Conservation (phyloP, 352 stramenopile genomes). For the Pythium coloratum region DNA sequence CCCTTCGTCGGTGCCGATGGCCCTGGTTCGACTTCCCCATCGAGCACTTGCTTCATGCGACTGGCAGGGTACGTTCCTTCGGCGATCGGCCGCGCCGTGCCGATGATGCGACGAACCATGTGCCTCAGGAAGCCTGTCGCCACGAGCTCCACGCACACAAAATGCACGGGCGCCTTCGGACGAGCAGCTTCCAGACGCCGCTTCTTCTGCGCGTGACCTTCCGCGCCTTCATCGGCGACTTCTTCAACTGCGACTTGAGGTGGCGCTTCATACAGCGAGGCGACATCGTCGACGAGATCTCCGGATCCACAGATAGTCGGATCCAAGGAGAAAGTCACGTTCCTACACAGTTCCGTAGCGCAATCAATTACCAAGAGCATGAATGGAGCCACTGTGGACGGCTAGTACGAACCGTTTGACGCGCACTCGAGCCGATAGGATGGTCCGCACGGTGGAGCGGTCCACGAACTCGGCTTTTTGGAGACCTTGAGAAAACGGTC, state of each 20-base stretch:
- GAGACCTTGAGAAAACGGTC: constrained; percentile 77
- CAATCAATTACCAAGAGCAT: not conserved
- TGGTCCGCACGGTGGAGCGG: constrained; percentile 63
- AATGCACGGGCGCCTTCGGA: constrained; percentile 43
- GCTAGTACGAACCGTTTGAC: constrained; percentile 46
- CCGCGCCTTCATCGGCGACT: not conserved
- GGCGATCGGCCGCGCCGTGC: constrained; percentile 75
- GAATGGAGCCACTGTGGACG: not conserved
- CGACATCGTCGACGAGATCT: constrained; percentile 43
- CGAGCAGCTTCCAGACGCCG: constrained; percentile 25
- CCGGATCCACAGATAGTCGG: constrained; percentile 50
- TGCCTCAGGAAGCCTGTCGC: constrained; percentile 85
- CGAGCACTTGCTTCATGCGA: constrained; percentile 69
- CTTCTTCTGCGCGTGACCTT: constrained; percentile 44
- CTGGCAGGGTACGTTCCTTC: constrained; percentile 57
- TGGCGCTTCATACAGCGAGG: constrained; percentile 32
- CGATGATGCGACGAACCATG: constrained; percentile 87
- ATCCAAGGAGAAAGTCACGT: constrained; percentile 76
- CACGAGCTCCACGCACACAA: constrained; percentile 81
- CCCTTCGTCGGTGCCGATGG: constrained; percentile 77
- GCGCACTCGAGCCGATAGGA: constrained; percentile 61
- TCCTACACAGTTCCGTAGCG: constrained; percentile 30
- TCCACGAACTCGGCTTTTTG: constrained; percentile 58
- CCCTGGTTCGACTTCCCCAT: constrained; percentile 47
- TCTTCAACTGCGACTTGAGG: not conserved